Percentiles rank a stretch among this genome's conserved stretches.
Conservation (phyloP, 805 yeast species). For the Maudiozyma turicensis region DNA sequence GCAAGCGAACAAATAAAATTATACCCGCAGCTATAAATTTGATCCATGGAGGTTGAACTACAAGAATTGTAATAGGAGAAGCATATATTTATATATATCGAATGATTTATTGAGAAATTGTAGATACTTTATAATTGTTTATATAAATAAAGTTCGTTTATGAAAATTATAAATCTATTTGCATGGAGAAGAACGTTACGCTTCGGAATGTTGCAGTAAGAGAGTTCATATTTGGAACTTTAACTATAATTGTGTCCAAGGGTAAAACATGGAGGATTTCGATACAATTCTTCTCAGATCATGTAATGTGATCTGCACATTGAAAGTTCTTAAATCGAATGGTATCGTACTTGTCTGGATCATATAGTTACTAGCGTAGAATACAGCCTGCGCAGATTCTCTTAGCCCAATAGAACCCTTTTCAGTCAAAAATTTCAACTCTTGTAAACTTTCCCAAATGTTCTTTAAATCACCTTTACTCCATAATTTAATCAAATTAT, state of each 20-base stretch:
- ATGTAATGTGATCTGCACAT: conserved; percentile 41
- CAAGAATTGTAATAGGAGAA: too few relatives aligned
- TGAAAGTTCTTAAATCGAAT: conserved; percentile 40
- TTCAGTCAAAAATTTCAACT: conserved; percentile 44
- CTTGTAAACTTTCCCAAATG: conserved; percentile 65
- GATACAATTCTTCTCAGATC: conserved; percentile 35
- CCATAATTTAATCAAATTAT: conserved; percentile 44
- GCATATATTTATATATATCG: too few relatives aligned
- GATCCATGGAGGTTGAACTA: too few relatives aligned
- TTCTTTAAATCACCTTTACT: conserved; percentile 48
- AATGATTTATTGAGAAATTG: too few relatives aligned
- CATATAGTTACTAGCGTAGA: conserved; percentile 33
- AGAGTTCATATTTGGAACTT: not conserved
- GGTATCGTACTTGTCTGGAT: conserved; percentile 29
- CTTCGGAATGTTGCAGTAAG: too few relatives aligned
- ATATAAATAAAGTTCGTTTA: too few relatives aligned
- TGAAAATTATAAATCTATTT: too few relatives aligned
- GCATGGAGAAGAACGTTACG: too few relatives aligned
- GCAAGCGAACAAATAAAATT: too few relatives aligned
- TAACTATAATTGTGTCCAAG: conserved; percentile 26
- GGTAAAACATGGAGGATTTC: conserved; percentile 22
- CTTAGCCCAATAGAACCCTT: conserved; percentile 35
- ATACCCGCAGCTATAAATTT: too few relatives aligned
- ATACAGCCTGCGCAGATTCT: conserved; percentile 32
- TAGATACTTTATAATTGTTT: too few relatives aligned